Evolutionary conservation across 2,329 filamentous ascomycete genomes (phyloP).

Genomic region (Pseudogymnoascus sp.): DNA sequence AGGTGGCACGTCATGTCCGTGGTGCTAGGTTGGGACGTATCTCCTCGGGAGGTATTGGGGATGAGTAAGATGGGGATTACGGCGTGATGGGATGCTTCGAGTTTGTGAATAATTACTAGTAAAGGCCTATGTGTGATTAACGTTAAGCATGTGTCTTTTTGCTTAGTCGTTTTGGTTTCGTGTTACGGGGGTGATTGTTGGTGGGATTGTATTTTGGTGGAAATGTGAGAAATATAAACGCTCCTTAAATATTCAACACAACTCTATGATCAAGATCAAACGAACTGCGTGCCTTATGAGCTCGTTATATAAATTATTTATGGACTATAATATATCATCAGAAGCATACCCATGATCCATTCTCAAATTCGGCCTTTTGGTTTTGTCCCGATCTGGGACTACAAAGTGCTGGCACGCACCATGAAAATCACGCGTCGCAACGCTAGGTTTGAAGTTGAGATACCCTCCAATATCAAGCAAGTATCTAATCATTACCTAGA

Average conservation of each 20-base stretch:
- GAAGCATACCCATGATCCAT: background rate
- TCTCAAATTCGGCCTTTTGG: background rate
- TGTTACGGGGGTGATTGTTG: background rate
- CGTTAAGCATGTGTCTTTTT: background rate
- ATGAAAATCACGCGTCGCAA: background rate
- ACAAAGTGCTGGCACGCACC: background rate
- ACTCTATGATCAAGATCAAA: background rate
- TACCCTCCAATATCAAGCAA: background rate
- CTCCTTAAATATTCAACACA: background rate
- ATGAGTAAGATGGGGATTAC: background rate
- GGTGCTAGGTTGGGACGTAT: background rate
- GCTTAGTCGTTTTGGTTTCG: background rate
- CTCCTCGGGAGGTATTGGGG: background rate
- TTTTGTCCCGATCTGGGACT: background rate
- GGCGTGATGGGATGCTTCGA: background rate
- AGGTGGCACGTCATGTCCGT: background rate
- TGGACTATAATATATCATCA: background rate
- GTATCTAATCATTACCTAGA: background rate
- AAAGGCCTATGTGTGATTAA: background rate
- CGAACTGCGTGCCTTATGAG: background rate
- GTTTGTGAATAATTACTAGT: background rate
- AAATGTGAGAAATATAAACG: constrained; percentile 3
- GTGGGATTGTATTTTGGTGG: background rate
- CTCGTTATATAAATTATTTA: background rate
- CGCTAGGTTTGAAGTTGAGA: background rate